Base-by-base conservation (phyloP, 1,139 yeast species). In the Suhomyces chickasaworum region DNA sequence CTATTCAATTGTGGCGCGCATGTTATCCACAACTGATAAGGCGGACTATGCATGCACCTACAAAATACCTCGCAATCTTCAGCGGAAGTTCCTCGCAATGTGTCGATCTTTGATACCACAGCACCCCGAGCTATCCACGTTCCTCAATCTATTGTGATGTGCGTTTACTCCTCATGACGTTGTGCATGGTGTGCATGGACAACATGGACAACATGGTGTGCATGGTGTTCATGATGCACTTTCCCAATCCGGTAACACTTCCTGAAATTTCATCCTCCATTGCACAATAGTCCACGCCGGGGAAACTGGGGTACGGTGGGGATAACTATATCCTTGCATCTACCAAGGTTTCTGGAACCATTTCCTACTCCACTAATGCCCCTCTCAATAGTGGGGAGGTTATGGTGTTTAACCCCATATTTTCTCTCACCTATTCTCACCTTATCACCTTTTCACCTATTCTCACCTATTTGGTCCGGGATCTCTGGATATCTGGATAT, bases 251-350 rank as follows among this genome's bases (percentile, higher is more conserved):
- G 37, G 37, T 9, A 21, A 35, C 8, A 29, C 25, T 35, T 35
- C 37, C 37, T 35, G 37, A 22, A 35, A 35, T 35, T 35, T 35
- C 37, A 35, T 10, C 29, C 17, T 8, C 33, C 25, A 10, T 25
- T 9, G 33, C 40, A 27, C 33, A 27, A 27, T 25, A 37, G 4
- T 15, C 40, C 40, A 6, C 9, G 12, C 35, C 22, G 35, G 32
- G 32, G 35, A 17, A 32, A 9, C 35, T 32, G 35, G 35, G 35
- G 35, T 32, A 32, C 15, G 35, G 35, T 29, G 32, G 32, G 17
- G 32, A 29, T 29, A 29, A 29, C 32, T 8, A 2, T 7, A 29
- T 13, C 17, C 32, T 29, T 29, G 17, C 32, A 29, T 17, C 32
- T 29, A 16, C 6, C 16, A 29, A 29, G 10, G 32, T 13, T 29